Base-by-base conservation (phyloP, 108 stramenopile species). In the Fragilaria radians region DNA sequence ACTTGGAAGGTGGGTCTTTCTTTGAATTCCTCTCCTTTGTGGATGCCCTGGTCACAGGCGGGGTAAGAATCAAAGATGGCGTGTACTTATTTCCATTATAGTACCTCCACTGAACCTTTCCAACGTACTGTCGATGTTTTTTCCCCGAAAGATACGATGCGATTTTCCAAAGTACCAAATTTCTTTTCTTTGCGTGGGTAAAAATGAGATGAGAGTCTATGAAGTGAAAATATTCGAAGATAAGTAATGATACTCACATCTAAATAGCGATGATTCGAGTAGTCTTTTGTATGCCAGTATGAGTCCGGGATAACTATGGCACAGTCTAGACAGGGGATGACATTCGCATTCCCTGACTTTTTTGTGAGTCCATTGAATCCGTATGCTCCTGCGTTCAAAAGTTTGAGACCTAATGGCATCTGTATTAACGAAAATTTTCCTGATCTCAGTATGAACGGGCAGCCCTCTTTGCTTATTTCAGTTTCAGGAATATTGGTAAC, bases 261-360 rank as follows among this genome's bases (percentile, higher is more conserved):
- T 59, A 80, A 70, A 58, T 83, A 93, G 26, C 85, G 62, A 42
- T 82, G 56, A 51, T 86, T 74, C 66, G 85, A 48, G 61, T 86
- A 93, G 65, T 88, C 87, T 71, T 92, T 92, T 18, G 70, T 58
- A 48, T 65, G 54, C 48, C 85, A 72, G 24, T 81, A 54, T 18
- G 52, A 68, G 14, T 28, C 53, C 4, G 75, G 68, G 23, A 83
- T 49, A 46, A 80, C 52, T n/a, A 92, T 78, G 24, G 70, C 70
- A 60, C 82, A 62, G 33, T 80, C 78, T 66, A 89, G 75, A 24
- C 80, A 69, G 0, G 91, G 91, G 48, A 93, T 55, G 9, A 73
- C 66, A 33, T 83, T 65, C 25, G 85, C 87, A 76, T 93, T 87
- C 24, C 80, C 87, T 48, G 67, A 67, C 46, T 62, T 61, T 62